These are phyloP conservation scores for Scheffersomyces insectosa DNA, from an alignment of 1,139 yeast species.

Conservation along the genomic window DNA sequence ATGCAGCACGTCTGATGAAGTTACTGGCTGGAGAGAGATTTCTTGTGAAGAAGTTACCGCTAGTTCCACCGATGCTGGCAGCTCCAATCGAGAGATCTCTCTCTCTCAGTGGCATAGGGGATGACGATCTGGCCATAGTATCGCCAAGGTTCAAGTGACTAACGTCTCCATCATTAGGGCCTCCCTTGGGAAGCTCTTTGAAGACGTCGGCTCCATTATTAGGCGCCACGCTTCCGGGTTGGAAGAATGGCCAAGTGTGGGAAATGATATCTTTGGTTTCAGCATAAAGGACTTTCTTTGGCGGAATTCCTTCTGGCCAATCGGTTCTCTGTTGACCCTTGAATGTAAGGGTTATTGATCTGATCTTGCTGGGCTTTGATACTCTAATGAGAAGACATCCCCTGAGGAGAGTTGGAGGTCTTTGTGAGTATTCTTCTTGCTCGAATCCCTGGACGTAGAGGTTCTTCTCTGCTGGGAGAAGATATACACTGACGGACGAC, in stretches of 20 bases:
- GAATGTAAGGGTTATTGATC: conserved; percentile 64
- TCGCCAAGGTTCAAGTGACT: conserved; percentile 35
- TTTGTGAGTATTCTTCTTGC: conserved; percentile 58
- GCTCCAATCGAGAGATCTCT: neutral
- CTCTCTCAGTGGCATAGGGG: conserved; percentile 16
- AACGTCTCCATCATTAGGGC: conserved; percentile 21
- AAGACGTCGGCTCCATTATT: conserved; percentile 62
- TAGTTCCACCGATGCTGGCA: conserved; percentile 1
- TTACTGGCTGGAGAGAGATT: conserved; percentile 28
- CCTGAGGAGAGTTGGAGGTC: conserved; percentile 81
- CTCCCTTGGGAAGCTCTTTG: conserved; percentile 30
- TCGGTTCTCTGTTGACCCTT: conserved; percentile 81
- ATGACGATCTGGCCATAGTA: conserved; percentile 17
- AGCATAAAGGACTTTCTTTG: conserved; percentile 64
- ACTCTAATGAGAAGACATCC: conserved; percentile 78
- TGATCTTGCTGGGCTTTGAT: conserved; percentile 73
- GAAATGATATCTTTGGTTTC: conserved; percentile 69
- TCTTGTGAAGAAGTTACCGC: conserved; percentile 28
- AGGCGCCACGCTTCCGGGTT: conserved; percentile 24
- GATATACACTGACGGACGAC: conserved; percentile 49
- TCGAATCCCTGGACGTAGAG: conserved; percentile 83
- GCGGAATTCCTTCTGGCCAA: conserved; percentile 99
- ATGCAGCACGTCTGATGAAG: conserved; percentile 42
- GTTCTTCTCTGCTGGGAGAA: conserved; percentile 75
- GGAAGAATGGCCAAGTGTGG: conserved; percentile 93